Percentiles rank a stretch among this genome's conserved stretches.
Evolutionary conservation across 116 monocot species (phyloP).

Genomic region (Zostera marina): DNA sequence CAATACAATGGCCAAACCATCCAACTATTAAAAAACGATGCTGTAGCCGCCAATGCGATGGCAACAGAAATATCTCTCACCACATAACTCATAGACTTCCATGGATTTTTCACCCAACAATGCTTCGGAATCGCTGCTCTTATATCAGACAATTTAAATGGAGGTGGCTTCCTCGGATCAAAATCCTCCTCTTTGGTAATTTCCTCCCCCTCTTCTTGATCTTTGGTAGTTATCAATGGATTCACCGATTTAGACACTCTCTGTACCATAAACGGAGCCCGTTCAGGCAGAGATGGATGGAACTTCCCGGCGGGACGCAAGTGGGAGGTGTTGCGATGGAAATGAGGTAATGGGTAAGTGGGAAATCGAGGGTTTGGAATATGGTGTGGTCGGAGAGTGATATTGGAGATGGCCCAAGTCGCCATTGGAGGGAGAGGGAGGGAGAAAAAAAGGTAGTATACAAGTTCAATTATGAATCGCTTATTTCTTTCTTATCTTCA

Average conservation of each 20-base stretch:
- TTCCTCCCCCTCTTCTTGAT: not conserved
- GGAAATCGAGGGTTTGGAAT: too few species aligned
- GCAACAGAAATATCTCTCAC: slow-evolving; percentile 19
- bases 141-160: slow-evolving; percentile 32
- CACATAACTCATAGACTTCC: slow-evolving; percentile 29
- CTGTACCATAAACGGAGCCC: not conserved
- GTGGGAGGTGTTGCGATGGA: too few species aligned
- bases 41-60: slow-evolving; percentile 16
- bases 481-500: too few species aligned
- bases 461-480: too few species aligned
- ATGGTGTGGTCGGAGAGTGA: too few species aligned
- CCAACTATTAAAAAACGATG: slow-evolving; percentile 13
- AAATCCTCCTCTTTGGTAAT: slow-evolving; percentile 7
- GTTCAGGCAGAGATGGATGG: slow-evolving; percentile 1
- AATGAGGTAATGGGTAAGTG: too few species aligned
- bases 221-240: not conserved
- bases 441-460: too few species aligned
- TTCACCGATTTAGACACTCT: slow-evolving; percentile 42
- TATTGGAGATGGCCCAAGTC: too few species aligned
- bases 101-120: slow-evolving; percentile 31
- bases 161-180: slow-evolving; percentile 20
- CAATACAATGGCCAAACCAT: slow-evolving; percentile 28
- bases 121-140: slow-evolving; percentile 29
- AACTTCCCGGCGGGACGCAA: not conserved
- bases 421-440: too few species aligned